Conservation (phyloP, 1,139 yeast species). For the Candida frijolesensis region DNA sequence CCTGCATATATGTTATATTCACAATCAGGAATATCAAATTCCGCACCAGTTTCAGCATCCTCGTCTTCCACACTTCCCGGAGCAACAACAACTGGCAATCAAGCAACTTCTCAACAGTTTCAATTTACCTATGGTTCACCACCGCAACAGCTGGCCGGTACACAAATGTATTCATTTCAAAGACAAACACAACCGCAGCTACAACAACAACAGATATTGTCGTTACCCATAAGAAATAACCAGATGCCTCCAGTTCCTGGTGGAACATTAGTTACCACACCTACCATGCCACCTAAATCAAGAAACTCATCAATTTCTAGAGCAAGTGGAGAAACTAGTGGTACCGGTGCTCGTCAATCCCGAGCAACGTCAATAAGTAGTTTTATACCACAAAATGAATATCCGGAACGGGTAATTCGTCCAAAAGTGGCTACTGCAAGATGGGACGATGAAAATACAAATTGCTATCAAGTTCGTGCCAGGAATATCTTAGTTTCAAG, state of each 20-base stretch:
- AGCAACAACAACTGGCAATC: not conserved
- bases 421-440: constrained; percentile 47
- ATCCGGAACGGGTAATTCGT: constrained; percentile 22
- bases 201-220: constrained; percentile 3
- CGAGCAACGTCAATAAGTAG: constrained; percentile 21
- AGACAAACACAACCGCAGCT: constrained; percentile 8
- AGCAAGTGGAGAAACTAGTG: not conserved
- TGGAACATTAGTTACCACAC: not conserved
- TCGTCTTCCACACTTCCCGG: not conserved
- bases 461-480: constrained; percentile 53
- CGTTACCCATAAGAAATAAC: not conserved
- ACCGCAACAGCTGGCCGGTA: constrained; percentile 2
- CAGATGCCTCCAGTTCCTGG: constrained; percentile 9
- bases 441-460: constrained; percentile 52
- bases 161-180: constrained; percentile 12
- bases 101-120: constrained; percentile 8
- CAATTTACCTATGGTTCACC: constrained; percentile 14
- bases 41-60: not conserved
- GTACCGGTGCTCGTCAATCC: constrained; percentile 13
- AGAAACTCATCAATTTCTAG: constrained; percentile 4
- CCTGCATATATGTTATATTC: constrained; percentile 14
- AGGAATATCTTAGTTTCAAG: constrained; percentile 50
- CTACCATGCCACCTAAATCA: constrained; percentile 4
- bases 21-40: constrained; percentile 10
- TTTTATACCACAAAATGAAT: constrained; percentile 16